A percentile compares a stretch with the other conserved stretches of the same genome.
These are phyloP conservation scores for Rhodotorula mucilaginosa DNA, from an alignment of 1,284 basidiomycete species.

Conservation along the genomic window DNA sequence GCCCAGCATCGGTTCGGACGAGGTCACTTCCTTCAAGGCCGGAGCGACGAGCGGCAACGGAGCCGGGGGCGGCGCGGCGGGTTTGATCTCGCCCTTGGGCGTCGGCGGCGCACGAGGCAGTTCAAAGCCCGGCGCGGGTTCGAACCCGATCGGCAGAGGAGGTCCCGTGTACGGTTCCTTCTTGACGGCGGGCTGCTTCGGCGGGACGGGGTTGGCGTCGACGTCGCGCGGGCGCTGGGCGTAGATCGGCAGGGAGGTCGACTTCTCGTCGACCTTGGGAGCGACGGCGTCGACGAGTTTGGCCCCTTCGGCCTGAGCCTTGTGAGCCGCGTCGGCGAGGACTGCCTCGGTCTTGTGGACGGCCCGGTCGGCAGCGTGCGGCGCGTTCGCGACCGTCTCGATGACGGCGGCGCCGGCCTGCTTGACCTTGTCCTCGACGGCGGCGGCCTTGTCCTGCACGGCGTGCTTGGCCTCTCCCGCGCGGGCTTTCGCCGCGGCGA, in stretches of 20 bases:
- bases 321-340: slow-evolving; percentile 16
- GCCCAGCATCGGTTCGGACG: slow-evolving; percentile 79
- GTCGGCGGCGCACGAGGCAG: slow-evolving; percentile 54
- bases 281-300: background rate
- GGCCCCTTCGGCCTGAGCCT: slow-evolving; percentile 9
- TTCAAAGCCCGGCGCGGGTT: slow-evolving; percentile 81
- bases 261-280: slow-evolving; percentile 14
- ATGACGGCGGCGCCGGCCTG: slow-evolving; percentile 37
- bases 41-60: slow-evolving; percentile 77
- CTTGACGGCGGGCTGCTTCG: slow-evolving; percentile 17
- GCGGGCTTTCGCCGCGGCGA: slow-evolving; percentile 40
- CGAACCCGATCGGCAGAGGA: slow-evolving; percentile 83
- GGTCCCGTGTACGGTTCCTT: slow-evolving; percentile 60
- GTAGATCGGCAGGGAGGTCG: slow-evolving; percentile 37
- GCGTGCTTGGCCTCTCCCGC: slow-evolving; percentile 42
- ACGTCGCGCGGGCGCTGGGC: slow-evolving; percentile 43
- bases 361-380: slow-evolving; percentile 39
- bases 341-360: slow-evolving; percentile 21
- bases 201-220: slow-evolving; percentile 43
- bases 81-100: slow-evolving; percentile 47
- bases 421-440: slow-evolving; percentile 37
- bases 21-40: slow-evolving; percentile 67
- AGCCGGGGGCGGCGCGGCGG: slow-evolving; percentile 47
- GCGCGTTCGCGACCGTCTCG: slow-evolving; percentile 24
- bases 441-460: slow-evolving; percentile 31